Base-by-base conservation (phyloP, 345 rosid species). In the Iberis pinnata region DNA sequence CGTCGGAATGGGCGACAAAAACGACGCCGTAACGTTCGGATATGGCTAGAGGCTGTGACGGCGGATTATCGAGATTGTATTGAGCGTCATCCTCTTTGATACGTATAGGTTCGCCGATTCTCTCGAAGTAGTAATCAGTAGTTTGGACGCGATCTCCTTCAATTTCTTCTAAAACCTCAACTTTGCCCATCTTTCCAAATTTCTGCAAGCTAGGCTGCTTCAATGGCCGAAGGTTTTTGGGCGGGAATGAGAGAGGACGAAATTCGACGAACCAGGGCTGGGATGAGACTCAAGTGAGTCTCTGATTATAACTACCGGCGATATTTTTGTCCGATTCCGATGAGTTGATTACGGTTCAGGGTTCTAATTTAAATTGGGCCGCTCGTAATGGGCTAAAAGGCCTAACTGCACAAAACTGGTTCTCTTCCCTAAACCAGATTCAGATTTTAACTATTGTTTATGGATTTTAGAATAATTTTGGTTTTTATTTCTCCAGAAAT, bases 21-120 rank as follows among this genome's bases (percentile, higher is more conserved):
- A 83, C 53, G 35, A 85, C 63, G 40, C 58, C 72, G 56, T 39
- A 75, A 47, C 44, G 61, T 42, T 80, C 72, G 51, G 97, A 80
- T 68, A 84, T 61, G 45, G 89, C 88, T 27, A 92, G 84, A 41
- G 97, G 84, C 53, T 70, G 81, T 36, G 82, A 64, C 2, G 98
- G 97, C 67, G 83, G 80, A 53, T 43, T 71, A 22, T 64, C 70
- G 19, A 66, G 63, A 42, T 76, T 71, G 76, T 72, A 87, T 18
- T 22, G 50, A 43, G 79, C 43, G 47, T 72, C 65, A 3, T 56
- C 18, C 14, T 69, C 43, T 27, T 42, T 63, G 68, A 90, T 56
- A 19, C 66, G 77, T 17, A 92, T 53, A 39, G 90, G 67, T 52
- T 69, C 78, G 31, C 98, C 97, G 64, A 92, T 73, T 53, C 53